Conservation (phyloP, 129 eudicot genomes). For the Flaveria linearis region DNA sequence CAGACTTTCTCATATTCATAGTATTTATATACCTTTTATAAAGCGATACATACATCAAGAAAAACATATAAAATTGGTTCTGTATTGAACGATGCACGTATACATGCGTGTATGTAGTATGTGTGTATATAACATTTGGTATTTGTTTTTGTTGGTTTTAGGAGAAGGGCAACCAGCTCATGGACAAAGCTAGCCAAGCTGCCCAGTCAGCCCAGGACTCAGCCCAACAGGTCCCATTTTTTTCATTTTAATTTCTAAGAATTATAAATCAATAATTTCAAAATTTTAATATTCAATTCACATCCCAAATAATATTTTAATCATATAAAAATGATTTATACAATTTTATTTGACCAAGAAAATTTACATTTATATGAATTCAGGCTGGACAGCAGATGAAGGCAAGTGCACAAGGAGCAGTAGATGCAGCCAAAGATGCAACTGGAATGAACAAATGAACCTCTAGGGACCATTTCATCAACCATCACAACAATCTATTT, state of each 20-base stretch:
- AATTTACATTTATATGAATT: neutral
- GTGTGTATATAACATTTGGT: conserved; percentile 5
- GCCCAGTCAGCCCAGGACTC: conserved; percentile 68
- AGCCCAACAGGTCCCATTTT: conserved; percentile 43
- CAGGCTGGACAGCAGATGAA: conserved; percentile 71
- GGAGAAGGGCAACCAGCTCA: conserved; percentile 69
- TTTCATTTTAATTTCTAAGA: neutral
- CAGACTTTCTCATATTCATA: conserved; percentile 5
- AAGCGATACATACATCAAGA: neutral
- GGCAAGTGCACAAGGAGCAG: conserved; percentile 64
- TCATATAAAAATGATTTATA: neutral
- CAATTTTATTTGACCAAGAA: neutral
- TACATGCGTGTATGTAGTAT: too few species aligned
- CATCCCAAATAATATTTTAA: neutral
- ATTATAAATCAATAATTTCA: neutral
- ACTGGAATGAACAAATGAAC: conserved; percentile 70
- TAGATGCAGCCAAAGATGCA: conserved; percentile 72
- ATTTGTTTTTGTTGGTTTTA: conserved; percentile 22
- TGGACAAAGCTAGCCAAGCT: conserved; percentile 68
- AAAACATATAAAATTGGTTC: neutral
- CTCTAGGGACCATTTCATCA: conserved; percentile 45
- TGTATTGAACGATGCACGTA: too few species aligned
- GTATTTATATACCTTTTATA: neutral
- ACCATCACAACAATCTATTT: conserved; percentile 42
- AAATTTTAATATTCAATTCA: neutral